Base-by-base conservation (phyloP, 495 filamentous ascomycete species). In the Hypoxylon rickii region DNA sequence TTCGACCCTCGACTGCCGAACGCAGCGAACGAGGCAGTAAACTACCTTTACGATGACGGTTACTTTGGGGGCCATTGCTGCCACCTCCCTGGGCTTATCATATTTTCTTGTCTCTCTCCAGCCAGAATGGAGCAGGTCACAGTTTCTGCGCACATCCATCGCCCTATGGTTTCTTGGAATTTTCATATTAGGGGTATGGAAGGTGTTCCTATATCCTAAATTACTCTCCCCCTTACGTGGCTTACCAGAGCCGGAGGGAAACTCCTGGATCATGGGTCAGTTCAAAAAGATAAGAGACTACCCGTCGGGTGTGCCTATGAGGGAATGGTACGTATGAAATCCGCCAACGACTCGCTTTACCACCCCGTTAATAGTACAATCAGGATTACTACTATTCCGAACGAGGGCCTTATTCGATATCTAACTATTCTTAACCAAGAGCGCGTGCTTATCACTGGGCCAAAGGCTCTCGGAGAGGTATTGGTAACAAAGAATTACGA, bases 331-430 rank as follows among this genome's bases (percentile, higher is more conserved):
- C 32, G 68, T 32, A 36, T 53, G n/a, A n/a, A n/a, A n/a, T n/a
- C n/a, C n/a, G n/a, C n/a, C 0, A 20, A 18, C n/a, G 1, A 15
- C 13, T 10, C 33, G 3, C 7, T 0, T 15, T 39, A 10, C 3
- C 7, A 1, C 20, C 4, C 24, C 3, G 49, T 51, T 58, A 37
- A 69, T 40, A 60, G 4, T 36, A 19, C 11, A 43, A 21, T 46
- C 0, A 58, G 80, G 90, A 76, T 85, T 44, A 79, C 86, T 37
- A 82, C 74, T 1, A 75, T 96, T 22, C 88, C 89, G n/a, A 92
- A 97, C 57, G 81, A 93, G 38, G 92, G 92, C 7, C 67, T 96
- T n/a, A 89, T 97, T 39, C 80, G 85, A 21, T 93, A 96, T 66
- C 75, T 81, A 10, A 81, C 79, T 12, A 45, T 86, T 3, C 83